Evolutionary conservation across 2,329 filamentous ascomycete species (phyloP).

Genomic region (Scytalidium lignicola): DNA sequence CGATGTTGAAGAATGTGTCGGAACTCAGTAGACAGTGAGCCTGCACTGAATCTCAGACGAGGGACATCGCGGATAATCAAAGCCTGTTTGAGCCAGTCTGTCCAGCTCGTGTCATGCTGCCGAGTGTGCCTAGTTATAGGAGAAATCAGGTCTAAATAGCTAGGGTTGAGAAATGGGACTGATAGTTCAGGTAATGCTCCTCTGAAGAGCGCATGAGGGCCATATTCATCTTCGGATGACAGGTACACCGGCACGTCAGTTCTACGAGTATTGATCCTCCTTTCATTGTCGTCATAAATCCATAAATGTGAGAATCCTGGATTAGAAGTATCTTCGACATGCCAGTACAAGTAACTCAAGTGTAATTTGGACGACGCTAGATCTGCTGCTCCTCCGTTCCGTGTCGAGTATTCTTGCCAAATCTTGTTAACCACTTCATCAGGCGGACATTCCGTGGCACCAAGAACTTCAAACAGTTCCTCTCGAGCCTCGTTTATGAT

Average conservation of each 20-base stretch:
- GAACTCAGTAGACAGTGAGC: slow-evolving; percentile 13
- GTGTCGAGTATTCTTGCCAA: slow-evolving; percentile 4
- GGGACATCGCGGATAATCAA: slow-evolving; percentile 8
- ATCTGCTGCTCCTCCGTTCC: slow-evolving; percentile 1
- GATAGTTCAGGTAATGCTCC: slow-evolving; percentile 4
- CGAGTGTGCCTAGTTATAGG: slow-evolving; percentile 3
- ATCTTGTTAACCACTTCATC: slow-evolving; percentile 4
- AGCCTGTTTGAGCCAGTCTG: slow-evolving; percentile 9
- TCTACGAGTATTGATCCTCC: slow-evolving; percentile 1
- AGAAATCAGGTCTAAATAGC: slow-evolving; percentile 8
- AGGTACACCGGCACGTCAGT: slow-evolving; percentile 10
- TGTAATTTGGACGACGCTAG: slow-evolving; percentile 9
- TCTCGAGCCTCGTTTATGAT: slow-evolving; percentile 3
- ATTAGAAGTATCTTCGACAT: slow-evolving; percentile 4
- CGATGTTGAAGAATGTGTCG: slow-evolving; percentile 14
- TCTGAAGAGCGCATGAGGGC: slow-evolving; percentile 12
- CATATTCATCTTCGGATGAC: slow-evolving; percentile 9
- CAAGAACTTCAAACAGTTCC: slow-evolving; percentile 7
- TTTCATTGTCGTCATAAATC: slow-evolving; percentile 7
- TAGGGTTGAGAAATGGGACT: slow-evolving; percentile 9
- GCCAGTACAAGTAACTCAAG: slow-evolving; percentile 13
- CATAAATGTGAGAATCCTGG: slow-evolving; percentile 5
- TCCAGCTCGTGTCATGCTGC: slow-evolving; percentile 8
- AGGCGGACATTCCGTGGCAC: neutral
- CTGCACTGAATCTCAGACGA: slow-evolving; percentile 8